These are phyloP conservation scores for Pisolithus marmoratus DNA, from an alignment of 768 basidiomycete species.

Conservation along the genomic window DNA sequence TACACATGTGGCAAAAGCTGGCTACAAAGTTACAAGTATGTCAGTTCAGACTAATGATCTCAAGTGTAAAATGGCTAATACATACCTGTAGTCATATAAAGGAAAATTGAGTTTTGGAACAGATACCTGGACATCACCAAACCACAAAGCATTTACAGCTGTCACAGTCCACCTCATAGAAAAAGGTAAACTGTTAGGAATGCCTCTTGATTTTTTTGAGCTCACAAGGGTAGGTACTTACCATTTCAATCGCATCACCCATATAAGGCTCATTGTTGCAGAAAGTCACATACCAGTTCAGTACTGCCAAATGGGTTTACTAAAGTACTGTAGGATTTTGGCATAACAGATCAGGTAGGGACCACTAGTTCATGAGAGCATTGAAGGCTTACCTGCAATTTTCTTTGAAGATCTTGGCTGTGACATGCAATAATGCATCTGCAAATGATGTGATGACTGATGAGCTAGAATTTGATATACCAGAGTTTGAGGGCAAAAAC, in stretches of 20 bases:
- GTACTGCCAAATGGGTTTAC: conserved; percentile 31
- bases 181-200: conserved; percentile 19
- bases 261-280: neutral
- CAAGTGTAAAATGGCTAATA: neutral
- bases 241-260: neutral
- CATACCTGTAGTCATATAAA: conserved; percentile 18
- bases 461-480: no score
- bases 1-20: neutral
- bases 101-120: conserved; percentile 29
- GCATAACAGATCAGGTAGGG: conserved; percentile 29
- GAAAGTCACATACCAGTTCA: conserved; percentile 28
- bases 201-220: conserved; percentile 35
- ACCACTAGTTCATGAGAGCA: neutral
- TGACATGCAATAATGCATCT: no score
- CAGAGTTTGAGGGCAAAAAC: neutral
- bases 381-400: no score
- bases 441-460: no score
- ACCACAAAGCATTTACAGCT: conserved; percentile 29
- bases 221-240: conserved; percentile 19
- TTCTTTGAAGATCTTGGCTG: no score
- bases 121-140: conserved; percentile 35
- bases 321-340: conserved; percentile 30
- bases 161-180: conserved; percentile 29
- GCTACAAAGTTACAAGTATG: neutral
- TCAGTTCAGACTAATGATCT: neutral